Evolutionary conservation across 352 stramenopile species (phyloP).

Genomic region (Phytophthora pistaciae): DNA sequence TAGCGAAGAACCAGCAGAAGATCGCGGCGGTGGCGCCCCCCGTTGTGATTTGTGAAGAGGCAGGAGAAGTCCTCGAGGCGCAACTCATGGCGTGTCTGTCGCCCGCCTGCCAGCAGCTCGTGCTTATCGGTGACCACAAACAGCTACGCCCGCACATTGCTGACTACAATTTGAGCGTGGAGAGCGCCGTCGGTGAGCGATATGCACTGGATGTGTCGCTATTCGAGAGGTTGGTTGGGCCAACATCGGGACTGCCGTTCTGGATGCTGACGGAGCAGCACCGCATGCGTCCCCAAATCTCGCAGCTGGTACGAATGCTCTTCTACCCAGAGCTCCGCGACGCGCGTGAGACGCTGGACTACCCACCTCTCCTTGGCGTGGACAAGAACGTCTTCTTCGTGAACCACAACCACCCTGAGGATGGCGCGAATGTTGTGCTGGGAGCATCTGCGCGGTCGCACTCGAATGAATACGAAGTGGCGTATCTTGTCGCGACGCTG

Average conservation of each 20-base stretch:
- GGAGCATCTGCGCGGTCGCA: constrained; percentile 52
- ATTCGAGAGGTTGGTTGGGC: constrained; percentile 79
- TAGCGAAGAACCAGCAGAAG: constrained; percentile 76
- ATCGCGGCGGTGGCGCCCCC: constrained; percentile 61
- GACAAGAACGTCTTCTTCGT: constrained; percentile 79
- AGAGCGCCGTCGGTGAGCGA: constrained; percentile 48
- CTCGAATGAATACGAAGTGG: constrained; percentile 74
- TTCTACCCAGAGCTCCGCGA: constrained; percentile 80
- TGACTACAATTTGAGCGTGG: constrained; percentile 76
- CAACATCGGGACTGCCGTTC: constrained; percentile 25
- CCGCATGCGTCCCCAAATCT: constrained; percentile 85
- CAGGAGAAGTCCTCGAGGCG: constrained; percentile 87
- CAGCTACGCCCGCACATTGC: constrained; percentile 84
- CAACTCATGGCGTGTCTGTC: constrained; percentile 69
- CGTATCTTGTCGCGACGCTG: constrained; percentile 73
- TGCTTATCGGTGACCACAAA: constrained; percentile 91
- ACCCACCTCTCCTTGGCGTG: constrained; percentile 62
- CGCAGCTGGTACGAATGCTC: constrained; percentile 66
- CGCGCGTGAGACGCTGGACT: constrained; percentile 55
- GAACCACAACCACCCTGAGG: constrained; percentile 64
- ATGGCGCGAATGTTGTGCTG: constrained; percentile 23
- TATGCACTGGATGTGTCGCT: constrained; percentile 85
- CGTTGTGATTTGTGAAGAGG: constrained; percentile 91
- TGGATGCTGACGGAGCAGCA: constrained; percentile 80
- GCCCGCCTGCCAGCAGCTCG: constrained; percentile 78